Conservation (phyloP, 1,139 yeast genomes). For the Taphrina deformans region DNA sequence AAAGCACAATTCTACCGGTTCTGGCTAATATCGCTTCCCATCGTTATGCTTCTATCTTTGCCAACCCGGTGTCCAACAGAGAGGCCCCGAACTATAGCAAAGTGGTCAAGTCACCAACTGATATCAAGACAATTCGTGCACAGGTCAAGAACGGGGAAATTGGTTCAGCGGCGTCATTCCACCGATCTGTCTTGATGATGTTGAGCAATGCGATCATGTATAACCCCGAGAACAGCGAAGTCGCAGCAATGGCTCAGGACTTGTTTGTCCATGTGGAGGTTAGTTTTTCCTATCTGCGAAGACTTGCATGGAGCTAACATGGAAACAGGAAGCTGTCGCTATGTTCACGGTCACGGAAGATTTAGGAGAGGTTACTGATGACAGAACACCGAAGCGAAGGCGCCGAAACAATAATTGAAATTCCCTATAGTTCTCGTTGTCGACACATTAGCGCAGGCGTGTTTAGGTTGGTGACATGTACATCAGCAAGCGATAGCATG, state of each 20-base stretch:
- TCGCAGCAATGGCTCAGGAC: slow-evolving; percentile 85
- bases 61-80: slow-evolving; percentile 17
- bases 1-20: slow-evolving; percentile 11
- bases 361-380: slow-evolving; percentile 3
- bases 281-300: neutral
- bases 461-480: no score
- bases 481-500: no score
- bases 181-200: slow-evolving; percentile 74
- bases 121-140: slow-evolving; percentile 76
- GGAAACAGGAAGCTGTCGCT: slow-evolving; percentile 11
- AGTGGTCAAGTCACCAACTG: slow-evolving; percentile 90
- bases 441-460: neutral
- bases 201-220: slow-evolving; percentile 85
- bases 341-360: slow-evolving; percentile 20
- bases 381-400: slow-evolving; percentile 26
- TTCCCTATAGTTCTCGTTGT: no score
- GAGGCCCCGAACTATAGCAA: slow-evolving; percentile 72
- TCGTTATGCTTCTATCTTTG: slow-evolving; percentile 22
- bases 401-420: slow-evolving; percentile 8
- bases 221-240: slow-evolving; percentile 95
- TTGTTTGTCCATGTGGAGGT: slow-evolving; percentile 21
- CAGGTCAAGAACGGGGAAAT: slow-evolving; percentile 84
- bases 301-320: no score
- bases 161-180: slow-evolving; percentile 84
- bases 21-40: slow-evolving; percentile 16